These are phyloP conservation scores for Clavispora carvajalis DNA, from an alignment of 805 yeast species.

Conservation along the genomic window DNA sequence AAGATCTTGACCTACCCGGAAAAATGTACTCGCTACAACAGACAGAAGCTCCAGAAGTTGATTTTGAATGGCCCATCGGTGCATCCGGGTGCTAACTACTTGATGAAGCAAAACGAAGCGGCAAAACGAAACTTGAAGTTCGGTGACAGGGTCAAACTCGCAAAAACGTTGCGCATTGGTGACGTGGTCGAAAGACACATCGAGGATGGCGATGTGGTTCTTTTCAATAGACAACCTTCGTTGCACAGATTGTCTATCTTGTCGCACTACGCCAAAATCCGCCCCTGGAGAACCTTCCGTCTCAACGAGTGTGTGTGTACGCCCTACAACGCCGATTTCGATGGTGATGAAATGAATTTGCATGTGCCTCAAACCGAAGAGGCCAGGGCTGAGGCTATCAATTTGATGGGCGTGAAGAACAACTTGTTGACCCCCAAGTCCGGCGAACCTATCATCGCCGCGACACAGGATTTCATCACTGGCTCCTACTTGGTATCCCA, in stretches of 20 bases:
- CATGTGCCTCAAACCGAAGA: constrained; percentile 99
- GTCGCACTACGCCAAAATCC: constrained; percentile 90
- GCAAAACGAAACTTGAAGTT: constrained; percentile 84
- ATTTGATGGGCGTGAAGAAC: constrained; percentile 95
- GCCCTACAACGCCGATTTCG: constrained; percentile 98
- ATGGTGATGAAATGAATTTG: constrained; percentile 98
- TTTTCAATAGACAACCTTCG: constrained; percentile 97
- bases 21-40: constrained; percentile 83
- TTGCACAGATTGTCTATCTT: constrained; percentile 89
- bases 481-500: constrained; percentile 91
- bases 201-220: constrained; percentile 93
- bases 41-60: constrained; percentile 66
- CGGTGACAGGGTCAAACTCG: constrained; percentile 77
- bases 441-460: constrained; percentile 99
- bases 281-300: constrained; percentile 98
- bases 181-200: constrained; percentile 95
- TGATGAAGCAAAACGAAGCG: constrained; percentile 74
- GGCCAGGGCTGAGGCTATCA: constrained; percentile 98
- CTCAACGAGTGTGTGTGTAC: constrained; percentile 98
- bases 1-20: constrained; percentile 95
- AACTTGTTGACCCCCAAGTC: constrained; percentile 93
- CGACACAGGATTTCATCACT: constrained; percentile 98
- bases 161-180: constrained; percentile 73
- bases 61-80: constrained; percentile 78
- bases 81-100: constrained; percentile 96